Conservation (phyloP, 768 basidiomycete genomes). For the Boletus insuetus region DNA sequence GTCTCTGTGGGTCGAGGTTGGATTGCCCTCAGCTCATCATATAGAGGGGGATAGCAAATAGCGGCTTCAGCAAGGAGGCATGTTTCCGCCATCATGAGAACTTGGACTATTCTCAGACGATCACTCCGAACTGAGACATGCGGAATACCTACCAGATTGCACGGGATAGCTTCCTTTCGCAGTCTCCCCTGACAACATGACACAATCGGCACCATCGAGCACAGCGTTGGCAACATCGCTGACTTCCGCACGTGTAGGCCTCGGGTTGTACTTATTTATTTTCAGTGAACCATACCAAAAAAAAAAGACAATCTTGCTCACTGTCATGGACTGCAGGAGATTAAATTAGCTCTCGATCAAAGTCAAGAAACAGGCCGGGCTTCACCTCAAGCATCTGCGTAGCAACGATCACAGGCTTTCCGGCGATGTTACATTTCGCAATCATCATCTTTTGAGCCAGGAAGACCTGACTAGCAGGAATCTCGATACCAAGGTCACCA, state of each 20-base stretch:
- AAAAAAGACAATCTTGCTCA: constrained; percentile 33
- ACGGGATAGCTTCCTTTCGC: constrained; percentile 97
- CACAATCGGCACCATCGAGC: constrained; percentile 97
- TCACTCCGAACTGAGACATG: background rate
- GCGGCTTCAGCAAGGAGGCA: constrained; percentile 95
- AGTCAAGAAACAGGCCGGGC: background rate
- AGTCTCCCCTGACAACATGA: constrained; percentile 99
- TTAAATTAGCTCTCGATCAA: constrained; percentile 9
- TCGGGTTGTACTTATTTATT: constrained; percentile 82
- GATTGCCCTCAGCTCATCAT: constrained; percentile 79
- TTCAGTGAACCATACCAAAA: constrained; percentile 2
- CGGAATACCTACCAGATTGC: constrained; percentile 69
- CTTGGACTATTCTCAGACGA: constrained; percentile 37
- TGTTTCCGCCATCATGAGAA: constrained; percentile 99
- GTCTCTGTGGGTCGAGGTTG: constrained; percentile 90
- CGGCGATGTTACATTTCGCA: constrained; percentile 95
- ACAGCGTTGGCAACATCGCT: constrained; percentile 99
- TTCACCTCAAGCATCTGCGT: constrained; percentile 98
- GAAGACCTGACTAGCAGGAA: constrained; percentile 99
- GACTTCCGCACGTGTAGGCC: constrained; percentile 97
- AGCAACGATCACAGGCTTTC: constrained; percentile 98
- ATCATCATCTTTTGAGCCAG: constrained; percentile 99
- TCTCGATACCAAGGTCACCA: constrained; percentile 99
- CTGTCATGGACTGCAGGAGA: constrained; percentile 83
- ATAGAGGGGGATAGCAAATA: constrained; percentile 92